Conservation (phyloP, 352 stramenopile species). For the Phytophthora megakarya region DNA sequence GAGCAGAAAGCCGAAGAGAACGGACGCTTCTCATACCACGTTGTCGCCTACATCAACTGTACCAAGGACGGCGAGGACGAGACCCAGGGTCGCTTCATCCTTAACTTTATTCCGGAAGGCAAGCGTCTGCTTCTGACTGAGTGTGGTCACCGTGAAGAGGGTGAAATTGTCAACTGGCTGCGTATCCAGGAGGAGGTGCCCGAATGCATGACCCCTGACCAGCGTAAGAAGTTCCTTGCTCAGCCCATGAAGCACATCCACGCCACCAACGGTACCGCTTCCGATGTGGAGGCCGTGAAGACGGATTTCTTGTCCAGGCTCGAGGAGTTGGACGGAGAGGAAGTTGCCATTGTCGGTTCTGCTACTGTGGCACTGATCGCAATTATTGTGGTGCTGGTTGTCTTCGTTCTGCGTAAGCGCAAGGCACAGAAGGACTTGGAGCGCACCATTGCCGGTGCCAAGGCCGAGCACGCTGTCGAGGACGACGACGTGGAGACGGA, state of each 20-base stretch:
- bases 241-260: slow-evolving; percentile 90
- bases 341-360: slow-evolving; percentile 70
- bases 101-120: slow-evolving; percentile 85
- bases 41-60: slow-evolving; percentile 87
- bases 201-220: slow-evolving; percentile 78
- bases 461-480: slow-evolving; percentile 75
- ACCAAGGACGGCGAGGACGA: slow-evolving; percentile 75
- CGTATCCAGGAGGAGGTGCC: slow-evolving; percentile 82
- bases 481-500: slow-evolving; percentile 63
- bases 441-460: slow-evolving; percentile 80
- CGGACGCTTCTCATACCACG: slow-evolving; percentile 76
- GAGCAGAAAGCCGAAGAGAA: slow-evolving; percentile 82
- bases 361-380: slow-evolving; percentile 67
- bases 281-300: slow-evolving; percentile 46
- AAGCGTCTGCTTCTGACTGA: slow-evolving; percentile 80
- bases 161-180: slow-evolving; percentile 88
- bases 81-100: slow-evolving; percentile 78
- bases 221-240: slow-evolving; percentile 81
- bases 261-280: slow-evolving; percentile 61
- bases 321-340: slow-evolving; percentile 64
- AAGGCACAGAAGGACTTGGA: slow-evolving; percentile 82
- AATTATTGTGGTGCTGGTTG: slow-evolving; percentile 63
- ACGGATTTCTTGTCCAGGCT: slow-evolving; percentile 74
- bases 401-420: slow-evolving; percentile 79
- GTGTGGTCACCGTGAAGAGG: slow-evolving; percentile 82